Conservation (phyloP, 1,284 basidiomycete species). For the Coniferiporia weirii region DNA sequence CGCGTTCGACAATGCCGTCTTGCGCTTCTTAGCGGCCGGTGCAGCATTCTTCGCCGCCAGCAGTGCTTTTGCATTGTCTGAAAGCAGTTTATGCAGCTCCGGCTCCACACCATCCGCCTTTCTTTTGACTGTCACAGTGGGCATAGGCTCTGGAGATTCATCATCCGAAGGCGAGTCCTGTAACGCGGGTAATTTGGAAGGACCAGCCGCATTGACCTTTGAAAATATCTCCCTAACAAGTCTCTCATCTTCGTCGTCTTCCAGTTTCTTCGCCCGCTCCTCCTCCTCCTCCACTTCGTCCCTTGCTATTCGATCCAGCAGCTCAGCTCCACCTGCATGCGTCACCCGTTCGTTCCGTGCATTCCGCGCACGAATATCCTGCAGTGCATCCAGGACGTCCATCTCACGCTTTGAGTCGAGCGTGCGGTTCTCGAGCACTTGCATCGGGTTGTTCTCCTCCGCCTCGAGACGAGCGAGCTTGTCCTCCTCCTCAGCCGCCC, state of each 20-base stretch:
- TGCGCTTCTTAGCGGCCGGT: slow-evolving; percentile 58
- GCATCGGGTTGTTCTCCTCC: slow-evolving; percentile 96
- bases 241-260: slow-evolving; percentile 90
- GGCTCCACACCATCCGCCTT: slow-evolving; percentile 72
- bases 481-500: slow-evolving; percentile 69
- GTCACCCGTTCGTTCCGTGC: slow-evolving; percentile 81
- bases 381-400: slow-evolving; percentile 95
- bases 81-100: slow-evolving; percentile 63
- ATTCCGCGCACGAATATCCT: slow-evolving; percentile 91
- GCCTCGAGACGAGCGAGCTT: slow-evolving; percentile 74
- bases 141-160: slow-evolving; percentile 28
- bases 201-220: slow-evolving; percentile 47
- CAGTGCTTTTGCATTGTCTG: slow-evolving; percentile 66
- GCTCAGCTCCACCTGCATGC: slow-evolving; percentile 48
- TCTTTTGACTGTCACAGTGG: slow-evolving; percentile 70
- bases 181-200: slow-evolving; percentile 25
- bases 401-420: slow-evolving; percentile 94
- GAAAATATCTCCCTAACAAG: slow-evolving; percentile 84
- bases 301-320: slow-evolving; percentile 49
- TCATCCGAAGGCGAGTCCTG: slow-evolving; percentile 27
- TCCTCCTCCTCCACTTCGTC: slow-evolving; percentile 70
- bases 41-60: slow-evolving; percentile 45
- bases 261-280: slow-evolving; percentile 54
- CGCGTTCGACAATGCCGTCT: slow-evolving; percentile 50
- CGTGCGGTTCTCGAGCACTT: slow-evolving; percentile 88